Conservation (phyloP, 2,329 filamentous ascomycete genomes). For the Aspergillus hiratsukae region DNA sequence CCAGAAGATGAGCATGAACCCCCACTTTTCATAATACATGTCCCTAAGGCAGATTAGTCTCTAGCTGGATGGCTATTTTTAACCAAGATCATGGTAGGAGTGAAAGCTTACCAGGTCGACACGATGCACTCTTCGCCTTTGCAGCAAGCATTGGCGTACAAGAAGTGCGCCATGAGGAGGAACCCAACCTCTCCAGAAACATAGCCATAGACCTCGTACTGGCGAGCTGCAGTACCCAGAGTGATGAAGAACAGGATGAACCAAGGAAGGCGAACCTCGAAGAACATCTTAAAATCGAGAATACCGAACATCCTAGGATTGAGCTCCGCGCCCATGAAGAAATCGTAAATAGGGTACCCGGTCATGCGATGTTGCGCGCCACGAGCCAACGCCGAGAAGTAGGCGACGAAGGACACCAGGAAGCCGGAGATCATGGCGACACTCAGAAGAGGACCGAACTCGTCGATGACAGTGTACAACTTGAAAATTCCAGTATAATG, state of each 20-base stretch:
- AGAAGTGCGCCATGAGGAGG: conserved; percentile 81
- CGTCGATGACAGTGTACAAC: conserved; percentile 86
- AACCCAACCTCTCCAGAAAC: conserved; percentile 81
- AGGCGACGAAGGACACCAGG: conserved; percentile 75
- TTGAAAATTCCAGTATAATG: conserved; percentile 83
- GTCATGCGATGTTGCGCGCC: conserved; percentile 92
- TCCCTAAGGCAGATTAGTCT: conserved; percentile 51
- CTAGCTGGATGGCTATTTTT: neutral
- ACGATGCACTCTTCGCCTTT: conserved; percentile 91
- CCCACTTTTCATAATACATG: conserved; percentile 96
- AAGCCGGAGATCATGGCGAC: conserved; percentile 91
- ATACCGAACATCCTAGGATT: conserved; percentile 82
- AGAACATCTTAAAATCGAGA: conserved; percentile 93
- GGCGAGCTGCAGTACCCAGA: conserved; percentile 70
- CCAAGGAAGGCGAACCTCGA: conserved; percentile 88
- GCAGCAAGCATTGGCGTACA: conserved; percentile 87
- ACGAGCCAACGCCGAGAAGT: conserved; percentile 74
- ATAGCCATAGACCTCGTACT: conserved; percentile 81
- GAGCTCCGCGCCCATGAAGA: conserved; percentile 85
- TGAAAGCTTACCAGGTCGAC: conserved; percentile 64
- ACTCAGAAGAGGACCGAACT: conserved; percentile 88
- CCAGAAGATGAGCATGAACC: conserved; percentile 98
- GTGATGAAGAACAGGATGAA: conserved; percentile 80
- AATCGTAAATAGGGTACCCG: conserved; percentile 74
- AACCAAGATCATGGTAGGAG: neutral